Evolutionary conservation across 202 grass and related monocot genomes (phyloP).

Genomic region (Digitaria exilis): DNA sequence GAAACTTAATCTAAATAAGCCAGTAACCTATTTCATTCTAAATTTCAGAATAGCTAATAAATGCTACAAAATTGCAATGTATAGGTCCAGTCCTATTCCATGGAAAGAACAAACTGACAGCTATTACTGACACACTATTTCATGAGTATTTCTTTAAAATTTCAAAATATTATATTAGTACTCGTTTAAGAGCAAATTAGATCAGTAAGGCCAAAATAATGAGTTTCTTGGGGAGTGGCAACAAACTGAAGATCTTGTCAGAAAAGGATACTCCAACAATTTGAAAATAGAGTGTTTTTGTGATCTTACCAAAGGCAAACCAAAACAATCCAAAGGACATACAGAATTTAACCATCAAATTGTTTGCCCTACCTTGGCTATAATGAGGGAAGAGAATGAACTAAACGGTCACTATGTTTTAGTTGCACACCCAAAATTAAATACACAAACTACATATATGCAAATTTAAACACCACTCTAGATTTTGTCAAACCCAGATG

Average conservation of each 20-base stretch:
- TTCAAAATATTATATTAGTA: not conserved
- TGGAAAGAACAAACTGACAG: not conserved
- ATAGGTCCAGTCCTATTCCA: not conserved
- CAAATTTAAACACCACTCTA: not conserved
- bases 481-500: not conserved
- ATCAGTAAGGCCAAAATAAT: not conserved
- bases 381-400: not conserved
- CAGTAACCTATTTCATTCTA: not conserved
- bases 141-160: too few species aligned
- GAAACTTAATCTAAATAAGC: not conserved
- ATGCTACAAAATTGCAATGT: not conserved
- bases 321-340: not conserved
- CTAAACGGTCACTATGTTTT: not conserved
- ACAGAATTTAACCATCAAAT: not conserved
- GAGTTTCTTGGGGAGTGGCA: not conserved
- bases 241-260: slow-evolving; percentile 3
- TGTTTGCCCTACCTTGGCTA: not conserved
- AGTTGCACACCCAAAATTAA: not conserved
- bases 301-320: not conserved
- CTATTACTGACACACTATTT: too few species aligned
- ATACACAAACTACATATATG: not conserved
- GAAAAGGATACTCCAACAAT: not conserved
- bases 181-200: not conserved
- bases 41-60: not conserved
- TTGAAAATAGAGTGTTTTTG: not conserved